phyloP scores from a whole-genome alignment of 768 basidiomycete species.

The Candolleomyces aberdarensis region DNA sequence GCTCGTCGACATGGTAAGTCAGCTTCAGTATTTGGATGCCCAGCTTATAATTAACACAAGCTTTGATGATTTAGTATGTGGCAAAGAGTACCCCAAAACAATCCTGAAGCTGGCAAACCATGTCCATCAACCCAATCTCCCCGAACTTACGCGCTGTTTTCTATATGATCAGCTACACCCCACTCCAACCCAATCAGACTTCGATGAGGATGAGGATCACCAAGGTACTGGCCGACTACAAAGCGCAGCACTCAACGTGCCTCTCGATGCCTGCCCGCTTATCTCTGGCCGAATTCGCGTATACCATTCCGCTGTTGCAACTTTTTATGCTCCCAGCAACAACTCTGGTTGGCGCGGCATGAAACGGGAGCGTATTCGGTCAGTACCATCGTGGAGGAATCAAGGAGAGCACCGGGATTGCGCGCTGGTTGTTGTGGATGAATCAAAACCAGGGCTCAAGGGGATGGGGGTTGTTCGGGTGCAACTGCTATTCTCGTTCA shows the following conservation, averaged over 20 bases:
- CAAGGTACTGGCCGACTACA: no score
- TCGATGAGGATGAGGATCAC: no score
- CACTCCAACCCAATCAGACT: not conserved
- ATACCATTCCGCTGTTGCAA: not conserved
- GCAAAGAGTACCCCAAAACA: not conserved
- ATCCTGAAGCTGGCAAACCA: not conserved
- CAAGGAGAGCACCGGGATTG: no score
- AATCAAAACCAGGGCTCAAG: slow-evolving; percentile 17
- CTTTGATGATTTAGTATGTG: not conserved
- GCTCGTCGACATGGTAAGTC: not conserved
- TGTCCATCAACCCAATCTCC: not conserved
- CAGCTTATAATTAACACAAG: no score
- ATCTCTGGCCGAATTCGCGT: not conserved
- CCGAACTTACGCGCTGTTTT: not conserved
- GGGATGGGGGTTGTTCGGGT: slow-evolving; percentile 21
- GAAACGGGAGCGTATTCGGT: slow-evolving; percentile 8
- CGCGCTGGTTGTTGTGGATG: slow-evolving; percentile 18
- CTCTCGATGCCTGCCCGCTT: not conserved
- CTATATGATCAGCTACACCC: not conserved
- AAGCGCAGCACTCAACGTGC: not conserved
- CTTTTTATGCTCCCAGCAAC: slow-evolving; percentile 5
- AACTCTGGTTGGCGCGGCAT: not conserved
- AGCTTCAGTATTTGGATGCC: no score
- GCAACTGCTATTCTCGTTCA: no score
- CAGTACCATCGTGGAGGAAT: slow-evolving; percentile 22